Evolutionary conservation across 1,284 basidiomycete genomes (phyloP).

Genomic region (Melampsora abietis-canadensis): DNA sequence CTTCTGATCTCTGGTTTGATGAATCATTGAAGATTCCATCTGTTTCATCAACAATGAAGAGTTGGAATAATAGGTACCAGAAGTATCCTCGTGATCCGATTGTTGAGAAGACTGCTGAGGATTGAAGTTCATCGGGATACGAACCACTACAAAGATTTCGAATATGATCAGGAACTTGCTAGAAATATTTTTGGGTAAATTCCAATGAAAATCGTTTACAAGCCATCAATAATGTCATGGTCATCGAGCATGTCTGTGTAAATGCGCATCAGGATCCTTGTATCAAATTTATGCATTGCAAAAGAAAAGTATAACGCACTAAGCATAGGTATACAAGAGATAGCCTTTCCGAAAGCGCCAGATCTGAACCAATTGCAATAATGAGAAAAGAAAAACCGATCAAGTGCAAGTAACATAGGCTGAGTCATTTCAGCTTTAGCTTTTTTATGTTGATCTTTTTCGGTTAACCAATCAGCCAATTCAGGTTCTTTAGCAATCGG

Average conservation of each 20-base stretch:
- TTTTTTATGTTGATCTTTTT: constrained; percentile 65
- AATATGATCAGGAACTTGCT: constrained; percentile 1
- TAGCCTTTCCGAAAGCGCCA: constrained; percentile 87
- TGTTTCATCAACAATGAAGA: constrained; percentile 65
- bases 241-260: constrained; percentile 61
- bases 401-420: constrained; percentile 73
- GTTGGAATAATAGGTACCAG: constrained; percentile 86
- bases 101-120: constrained; percentile 67
- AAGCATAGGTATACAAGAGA: constrained; percentile 77
- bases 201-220: constrained; percentile 66
- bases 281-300: neutral
- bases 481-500: constrained; percentile 57
- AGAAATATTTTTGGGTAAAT: constrained; percentile 14
- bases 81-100: constrained; percentile 76
- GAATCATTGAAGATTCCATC: constrained; percentile 70
- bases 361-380: constrained; percentile 64
- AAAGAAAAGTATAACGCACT: constrained; percentile 49
- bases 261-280: neutral
- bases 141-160: constrained; percentile 60
- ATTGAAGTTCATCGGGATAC: constrained; percentile 70
- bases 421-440: constrained; percentile 64
- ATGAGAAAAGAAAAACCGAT: constrained; percentile 61
- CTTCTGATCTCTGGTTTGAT: constrained; percentile 49
- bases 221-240: constrained; percentile 78
- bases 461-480: constrained; percentile 73